Percentiles rank a stretch among this genome's conserved stretches.
Conservation (phyloP, 2,329 filamentous ascomycete genomes). For the Fonsecaea monophora region DNA sequence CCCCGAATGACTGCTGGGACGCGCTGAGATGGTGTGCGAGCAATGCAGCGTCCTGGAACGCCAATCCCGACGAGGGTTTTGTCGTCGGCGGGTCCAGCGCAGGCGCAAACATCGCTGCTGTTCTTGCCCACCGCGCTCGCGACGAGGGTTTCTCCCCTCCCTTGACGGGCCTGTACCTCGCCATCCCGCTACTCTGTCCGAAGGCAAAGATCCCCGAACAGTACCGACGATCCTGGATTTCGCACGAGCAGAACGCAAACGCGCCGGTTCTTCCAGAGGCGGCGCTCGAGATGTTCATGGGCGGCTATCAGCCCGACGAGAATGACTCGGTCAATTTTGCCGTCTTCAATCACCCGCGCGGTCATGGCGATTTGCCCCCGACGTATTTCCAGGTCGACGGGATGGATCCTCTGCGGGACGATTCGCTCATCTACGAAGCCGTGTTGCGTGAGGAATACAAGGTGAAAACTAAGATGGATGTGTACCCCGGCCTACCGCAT, state of each 20-base stretch:
- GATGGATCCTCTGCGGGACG: conserved; percentile 26
- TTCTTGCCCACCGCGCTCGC: conserved; percentile 45
- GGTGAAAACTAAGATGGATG: conserved; percentile 41
- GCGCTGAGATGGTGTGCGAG: conserved; percentile 22
- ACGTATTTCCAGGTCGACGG: conserved; percentile 32
- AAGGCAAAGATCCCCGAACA: conserved; percentile 29
- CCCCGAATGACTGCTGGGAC: conserved; percentile 26
- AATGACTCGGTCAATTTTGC: conserved; percentile 22
- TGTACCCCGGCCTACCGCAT: conserved; percentile 46
- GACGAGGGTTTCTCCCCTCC: conserved; percentile 47
- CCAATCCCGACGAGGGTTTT: conserved; percentile 54
- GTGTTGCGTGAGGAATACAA: conserved; percentile 34
- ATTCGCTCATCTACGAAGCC: conserved; percentile 38
- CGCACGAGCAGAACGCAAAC: conserved; percentile 27
- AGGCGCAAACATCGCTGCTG: conserved; percentile 48
- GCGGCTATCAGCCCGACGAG: conserved; percentile 25
- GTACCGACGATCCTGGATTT: not conserved
- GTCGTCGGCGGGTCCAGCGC: conserved; percentile 58
- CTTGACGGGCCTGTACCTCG: conserved; percentile 56
- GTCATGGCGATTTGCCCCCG: conserved; percentile 41
- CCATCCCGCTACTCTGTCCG: conserved; percentile 48
- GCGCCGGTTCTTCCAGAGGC: conserved; percentile 46
- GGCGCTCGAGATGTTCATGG: conserved; percentile 39
- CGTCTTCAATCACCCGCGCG: conserved; percentile 26
- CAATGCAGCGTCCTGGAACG: conserved; percentile 43